These are phyloP conservation scores for Cryphonectria japonica DNA, from an alignment of 2,329 filamentous ascomycete genomes.

Conservation along the genomic window DNA sequence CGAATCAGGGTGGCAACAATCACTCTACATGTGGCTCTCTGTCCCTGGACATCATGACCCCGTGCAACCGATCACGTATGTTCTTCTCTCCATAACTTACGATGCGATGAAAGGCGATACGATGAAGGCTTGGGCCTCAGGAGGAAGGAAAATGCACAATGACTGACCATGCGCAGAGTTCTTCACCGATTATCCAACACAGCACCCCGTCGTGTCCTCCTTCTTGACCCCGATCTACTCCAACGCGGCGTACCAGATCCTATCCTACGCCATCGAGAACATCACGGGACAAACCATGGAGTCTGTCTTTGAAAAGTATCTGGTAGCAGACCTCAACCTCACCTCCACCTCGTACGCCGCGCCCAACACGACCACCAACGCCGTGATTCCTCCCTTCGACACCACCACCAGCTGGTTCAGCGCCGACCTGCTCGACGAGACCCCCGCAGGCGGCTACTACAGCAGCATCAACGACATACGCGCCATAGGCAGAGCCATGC, in stretches of 20 bases:
- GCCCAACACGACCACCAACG: slow-evolving; percentile 29
- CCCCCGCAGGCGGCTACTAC: slow-evolving; percentile 47
- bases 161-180: slow-evolving; percentile 25
- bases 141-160: not conserved
- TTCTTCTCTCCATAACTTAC: not conserved
- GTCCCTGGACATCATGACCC: slow-evolving; percentile 29
- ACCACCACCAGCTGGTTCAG: slow-evolving; percentile 33
- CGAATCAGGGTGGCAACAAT: slow-evolving; percentile 19
- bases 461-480: slow-evolving; percentile 48
- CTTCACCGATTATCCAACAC: slow-evolving; percentile 36
- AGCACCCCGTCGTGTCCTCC: slow-evolving; percentile 40
- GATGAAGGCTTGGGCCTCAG: not conserved
- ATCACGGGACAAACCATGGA: slow-evolving; percentile 42
- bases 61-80: slow-evolving; percentile 21
- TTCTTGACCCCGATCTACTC: slow-evolving; percentile 41
- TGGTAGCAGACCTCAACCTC: slow-evolving; percentile 40
- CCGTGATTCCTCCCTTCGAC: slow-evolving; percentile 31
- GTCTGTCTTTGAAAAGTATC: slow-evolving; percentile 36
- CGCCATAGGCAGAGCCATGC: slow-evolving; percentile 47
- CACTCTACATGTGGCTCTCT: slow-evolving; percentile 17
- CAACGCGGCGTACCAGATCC: slow-evolving; percentile 43
- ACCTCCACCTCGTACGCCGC: slow-evolving; percentile 35
- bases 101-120: no score
- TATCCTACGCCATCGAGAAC: slow-evolving; percentile 44
- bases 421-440: slow-evolving; percentile 33